phyloP scores from a whole-genome alignment of 257 asterid species.

The Forsythia suspensa region DNA sequence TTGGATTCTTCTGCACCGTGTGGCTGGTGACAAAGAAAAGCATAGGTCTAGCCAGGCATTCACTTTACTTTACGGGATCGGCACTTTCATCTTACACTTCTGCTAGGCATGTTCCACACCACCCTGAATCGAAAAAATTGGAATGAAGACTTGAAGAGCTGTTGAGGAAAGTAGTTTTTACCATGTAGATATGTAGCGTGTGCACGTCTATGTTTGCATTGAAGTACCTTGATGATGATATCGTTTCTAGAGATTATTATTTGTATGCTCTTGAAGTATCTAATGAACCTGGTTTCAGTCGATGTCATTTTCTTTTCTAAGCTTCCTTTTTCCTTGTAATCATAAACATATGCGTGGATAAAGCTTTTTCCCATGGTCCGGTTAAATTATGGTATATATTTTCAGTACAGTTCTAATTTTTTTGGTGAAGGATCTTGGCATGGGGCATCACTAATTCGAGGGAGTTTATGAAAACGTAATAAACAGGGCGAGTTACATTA shows the following conservation, averaged over 20 bases:
- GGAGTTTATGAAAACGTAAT: too few species aligned
- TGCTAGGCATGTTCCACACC: slow-evolving; percentile 31
- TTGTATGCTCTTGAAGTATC: not conserved
- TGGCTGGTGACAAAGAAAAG: slow-evolving; percentile 62
- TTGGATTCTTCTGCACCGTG: slow-evolving; percentile 62
- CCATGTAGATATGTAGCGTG: not conserved
- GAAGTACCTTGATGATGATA: not conserved
- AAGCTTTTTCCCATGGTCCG: not conserved
- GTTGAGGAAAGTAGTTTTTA: not conserved
- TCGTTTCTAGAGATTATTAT: not conserved
- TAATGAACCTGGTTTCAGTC: not conserved
- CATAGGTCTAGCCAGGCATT: slow-evolving; percentile 50
- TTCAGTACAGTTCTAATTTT: too few species aligned
- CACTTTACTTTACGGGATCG: slow-evolving; percentile 56
- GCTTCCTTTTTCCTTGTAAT: not conserved
- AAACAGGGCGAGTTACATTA: too few species aligned
- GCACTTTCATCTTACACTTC: slow-evolving; percentile 58
- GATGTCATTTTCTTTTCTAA: not conserved
- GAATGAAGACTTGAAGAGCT: slow-evolving; percentile 18
- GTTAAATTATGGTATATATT: not conserved
- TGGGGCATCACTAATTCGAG: too few species aligned
- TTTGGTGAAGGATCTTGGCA: too few species aligned
- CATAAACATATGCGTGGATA: not conserved
- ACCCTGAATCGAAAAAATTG: slow-evolving; percentile 15
- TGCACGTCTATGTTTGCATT: not conserved